Conservation (phyloP, 2,329 filamentous ascomycete genomes). For the Aspergillus candidus region DNA sequence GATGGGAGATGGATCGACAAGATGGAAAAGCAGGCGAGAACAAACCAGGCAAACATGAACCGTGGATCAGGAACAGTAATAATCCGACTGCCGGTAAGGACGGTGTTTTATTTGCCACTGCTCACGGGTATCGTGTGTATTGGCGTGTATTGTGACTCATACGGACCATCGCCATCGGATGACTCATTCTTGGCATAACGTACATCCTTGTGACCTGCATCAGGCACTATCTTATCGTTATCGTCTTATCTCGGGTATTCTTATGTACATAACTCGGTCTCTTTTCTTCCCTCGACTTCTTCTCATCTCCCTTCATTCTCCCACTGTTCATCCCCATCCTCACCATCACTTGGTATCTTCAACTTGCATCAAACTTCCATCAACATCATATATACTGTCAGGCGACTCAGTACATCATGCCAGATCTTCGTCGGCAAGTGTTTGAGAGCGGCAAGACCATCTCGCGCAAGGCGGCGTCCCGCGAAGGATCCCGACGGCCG, state of each 20-base stretch:
- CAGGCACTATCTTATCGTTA: neutral
- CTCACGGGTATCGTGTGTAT: too few species aligned
- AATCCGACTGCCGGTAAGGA: too few species aligned
- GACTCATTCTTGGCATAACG: too few species aligned
- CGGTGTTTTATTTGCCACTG: too few species aligned
- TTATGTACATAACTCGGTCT: conserved; percentile 3
- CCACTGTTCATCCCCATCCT: conserved; percentile 13
- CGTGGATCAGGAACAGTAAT: too few species aligned
- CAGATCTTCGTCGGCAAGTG: conserved; percentile 50
- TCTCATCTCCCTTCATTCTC: conserved; percentile 8
- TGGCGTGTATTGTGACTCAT: too few species aligned
- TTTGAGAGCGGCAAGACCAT: conserved; percentile 61
- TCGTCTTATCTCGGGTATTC: neutral
- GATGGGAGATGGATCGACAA: too few species aligned
- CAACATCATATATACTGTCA: neutral
- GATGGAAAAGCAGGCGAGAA: too few species aligned
- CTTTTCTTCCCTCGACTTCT: conserved; percentile 6
- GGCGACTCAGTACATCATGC: conserved; percentile 30
- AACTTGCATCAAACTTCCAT: neutral
- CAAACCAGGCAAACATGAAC: too few species aligned
- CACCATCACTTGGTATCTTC: neutral
- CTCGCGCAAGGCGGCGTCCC: conserved; percentile 56
- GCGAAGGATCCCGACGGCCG: conserved; percentile 47
- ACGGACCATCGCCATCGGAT: too few species aligned
- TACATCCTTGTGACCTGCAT: too few species aligned